A percentile compares a stretch with the other conserved stretches of the same genome.
Conservation (phyloP, 768 basidiomycete species). For the Leccinum boreale region DNA sequence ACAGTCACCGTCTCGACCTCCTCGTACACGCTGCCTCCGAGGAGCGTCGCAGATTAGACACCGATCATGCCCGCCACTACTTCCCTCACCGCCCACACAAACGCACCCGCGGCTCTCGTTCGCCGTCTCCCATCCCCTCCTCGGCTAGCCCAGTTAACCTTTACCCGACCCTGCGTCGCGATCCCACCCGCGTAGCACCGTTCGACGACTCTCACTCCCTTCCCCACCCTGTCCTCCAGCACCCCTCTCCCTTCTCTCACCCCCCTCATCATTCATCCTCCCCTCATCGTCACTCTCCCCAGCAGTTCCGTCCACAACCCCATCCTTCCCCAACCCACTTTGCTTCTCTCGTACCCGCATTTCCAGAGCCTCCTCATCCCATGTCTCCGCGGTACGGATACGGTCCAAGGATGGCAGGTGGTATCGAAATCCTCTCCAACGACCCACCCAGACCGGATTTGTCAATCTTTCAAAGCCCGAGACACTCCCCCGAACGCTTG, state of each 20-base stretch:
- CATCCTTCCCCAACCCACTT: conserved; percentile 11
- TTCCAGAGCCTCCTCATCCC: background rate
- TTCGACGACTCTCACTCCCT: conserved; percentile 6
- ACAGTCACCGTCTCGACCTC: conserved; percentile 47
- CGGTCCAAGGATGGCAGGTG: conserved; percentile 29
- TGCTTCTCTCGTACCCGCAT: background rate
- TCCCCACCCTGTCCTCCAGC: conserved; percentile 8
- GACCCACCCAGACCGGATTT: conserved; percentile 13
- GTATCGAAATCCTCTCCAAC: conserved; percentile 20
- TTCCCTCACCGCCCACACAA: conserved; percentile 11
- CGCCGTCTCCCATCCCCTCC: conserved; percentile 11
- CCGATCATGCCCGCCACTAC: conserved; percentile 23
- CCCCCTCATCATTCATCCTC: conserved; percentile 14
- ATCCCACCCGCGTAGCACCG: conserved; percentile 9
- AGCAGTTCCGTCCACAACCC: conserved; percentile 12
- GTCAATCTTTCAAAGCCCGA: conserved; percentile 11
- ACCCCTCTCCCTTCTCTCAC: conserved; percentile 14
- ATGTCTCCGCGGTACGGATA: conserved; percentile 20
- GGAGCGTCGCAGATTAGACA: conserved; percentile 46
- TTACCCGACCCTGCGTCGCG: conserved; percentile 25
- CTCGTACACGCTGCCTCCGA: conserved; percentile 70
- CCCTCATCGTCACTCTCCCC: conserved; percentile 20
- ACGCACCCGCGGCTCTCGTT: conserved; percentile 18
- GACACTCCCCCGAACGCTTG: conserved; percentile 16
- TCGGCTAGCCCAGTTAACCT: conserved; percentile 20